Percentiles rank a stretch among this genome's conserved stretches.
Evolutionary conservation across 371 early-diverging fungal species (phyloP).

Genomic region (Parasitella parasitica): DNA sequence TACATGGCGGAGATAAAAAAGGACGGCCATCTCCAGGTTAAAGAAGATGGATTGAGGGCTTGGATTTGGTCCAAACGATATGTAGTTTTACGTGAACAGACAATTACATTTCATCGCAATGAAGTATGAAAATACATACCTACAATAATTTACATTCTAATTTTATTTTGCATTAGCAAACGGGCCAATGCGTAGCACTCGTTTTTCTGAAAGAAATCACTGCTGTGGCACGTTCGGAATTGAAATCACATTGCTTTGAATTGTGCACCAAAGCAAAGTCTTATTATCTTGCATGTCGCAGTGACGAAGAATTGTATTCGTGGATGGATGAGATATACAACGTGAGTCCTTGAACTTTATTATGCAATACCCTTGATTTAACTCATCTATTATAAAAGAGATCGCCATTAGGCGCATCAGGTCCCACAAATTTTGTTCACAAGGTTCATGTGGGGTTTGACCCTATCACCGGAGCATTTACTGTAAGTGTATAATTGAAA

Average conservation of each 20-base stretch:
- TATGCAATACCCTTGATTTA: too few relatives aligned
- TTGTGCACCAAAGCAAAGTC: constrained; percentile 71
- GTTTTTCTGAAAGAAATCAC: constrained; percentile 77
- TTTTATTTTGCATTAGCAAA: constrained; percentile 37
- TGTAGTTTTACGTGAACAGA: constrained; percentile 80
- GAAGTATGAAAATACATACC: constrained; percentile 55
- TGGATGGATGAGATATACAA: constrained; percentile 88
- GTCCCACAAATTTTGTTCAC: constrained; percentile 85
- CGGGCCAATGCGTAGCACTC: constrained; percentile 53
- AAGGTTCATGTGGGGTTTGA: constrained; percentile 90
- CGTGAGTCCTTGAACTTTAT: too few relatives aligned
- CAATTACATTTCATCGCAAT: constrained; percentile 80
- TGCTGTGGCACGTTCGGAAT: constrained; percentile 66
- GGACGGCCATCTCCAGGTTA: constrained; percentile 66
- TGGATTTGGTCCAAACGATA: constrained; percentile 89
- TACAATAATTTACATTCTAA: too few relatives aligned
- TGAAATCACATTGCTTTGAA: constrained; percentile 78
- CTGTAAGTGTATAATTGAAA: constrained; percentile 39
- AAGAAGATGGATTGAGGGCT: constrained; percentile 73
- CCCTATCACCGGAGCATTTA: constrained; percentile 76
- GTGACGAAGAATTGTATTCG: constrained; percentile 83
- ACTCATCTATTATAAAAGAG: too few relatives aligned
- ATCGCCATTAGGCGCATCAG: constrained; percentile 59
- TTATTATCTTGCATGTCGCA: constrained; percentile 71
- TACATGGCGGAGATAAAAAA: constrained; percentile 53